Evolutionary conservation across 768 basidiomycete species (phyloP).

Genomic region (Plicaturopsis crispa): DNA sequence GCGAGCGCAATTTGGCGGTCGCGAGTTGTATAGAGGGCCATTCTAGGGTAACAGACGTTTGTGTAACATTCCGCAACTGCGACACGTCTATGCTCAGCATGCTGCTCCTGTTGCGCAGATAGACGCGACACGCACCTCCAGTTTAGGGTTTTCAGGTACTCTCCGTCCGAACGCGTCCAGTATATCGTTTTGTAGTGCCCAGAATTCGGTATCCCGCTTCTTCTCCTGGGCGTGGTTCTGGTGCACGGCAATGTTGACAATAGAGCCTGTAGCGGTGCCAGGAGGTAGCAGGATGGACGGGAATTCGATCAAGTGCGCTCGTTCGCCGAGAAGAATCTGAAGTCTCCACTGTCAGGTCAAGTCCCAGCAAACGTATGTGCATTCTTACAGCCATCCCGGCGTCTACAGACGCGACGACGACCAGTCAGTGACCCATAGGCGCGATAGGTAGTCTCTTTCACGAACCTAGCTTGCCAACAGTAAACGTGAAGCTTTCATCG

Average conservation of each 20-base stretch:
- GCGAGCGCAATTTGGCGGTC: constrained; percentile 74
- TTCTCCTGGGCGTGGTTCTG: constrained; percentile 83
- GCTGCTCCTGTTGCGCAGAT: neutral
- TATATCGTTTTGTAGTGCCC: constrained; percentile 78
- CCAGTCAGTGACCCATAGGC: too few relatives aligned
- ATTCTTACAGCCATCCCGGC: constrained; percentile 89
- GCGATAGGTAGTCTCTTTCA: too few relatives aligned
- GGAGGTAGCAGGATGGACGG: constrained; percentile 92
- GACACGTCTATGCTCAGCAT: neutral
- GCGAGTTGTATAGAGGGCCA: constrained; percentile 87
- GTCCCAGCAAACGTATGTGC: constrained; percentile 2
- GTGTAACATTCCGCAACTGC: constrained; percentile 87
- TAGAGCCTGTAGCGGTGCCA: constrained; percentile 87
- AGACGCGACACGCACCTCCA: constrained; percentile 57
- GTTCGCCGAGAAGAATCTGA: constrained; percentile 87
- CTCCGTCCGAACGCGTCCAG: constrained; percentile 61
- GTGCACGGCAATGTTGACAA: constrained; percentile 93
- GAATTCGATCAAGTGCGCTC: constrained; percentile 96
- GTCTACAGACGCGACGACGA: too few relatives aligned
- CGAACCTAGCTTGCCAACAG: constrained; percentile 91
- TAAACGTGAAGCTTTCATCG: constrained; percentile 82
- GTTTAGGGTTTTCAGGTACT: constrained; percentile 63
- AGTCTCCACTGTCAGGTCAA: constrained; percentile 2
- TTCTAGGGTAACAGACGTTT: constrained; percentile 94
- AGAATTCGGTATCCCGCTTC: constrained; percentile 75